Evolutionary conservation across 2,329 filamentous ascomycete genomes (phyloP), one percentile per base, ranked within the genome.

Genomic region (Epichloe baconii): DNA sequence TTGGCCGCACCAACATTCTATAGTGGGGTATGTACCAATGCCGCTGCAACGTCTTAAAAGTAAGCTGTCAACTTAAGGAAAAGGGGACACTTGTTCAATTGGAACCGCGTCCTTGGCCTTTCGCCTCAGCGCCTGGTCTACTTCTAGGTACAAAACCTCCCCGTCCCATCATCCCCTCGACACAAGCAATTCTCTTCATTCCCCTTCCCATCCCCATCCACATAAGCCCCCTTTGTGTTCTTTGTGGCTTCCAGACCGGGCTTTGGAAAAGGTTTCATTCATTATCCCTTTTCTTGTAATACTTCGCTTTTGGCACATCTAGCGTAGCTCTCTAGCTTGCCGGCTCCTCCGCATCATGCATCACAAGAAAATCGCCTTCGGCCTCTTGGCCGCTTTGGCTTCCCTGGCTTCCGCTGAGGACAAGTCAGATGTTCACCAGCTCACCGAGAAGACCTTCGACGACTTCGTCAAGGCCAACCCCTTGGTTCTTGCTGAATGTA

Each of bases 401-500:
- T 75, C 75, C 58, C 68, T 76, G 58, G 83, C 79, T 61, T 75
- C 79, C 56, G 77, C 82, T 55, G 80, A 54, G 21, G 53, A 52
- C 38, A 37, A 76, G 47, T 95, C 88, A 45, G 89, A 97, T 67
- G 93, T 98, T 57, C 71, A 81, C 62, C 81, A 88, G 60, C 77
- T 98, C 58, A 94, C 86, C 70, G 83, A 84, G 69, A 88, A 91
- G 65, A 88, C 79, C 58, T 98, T 98, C 69, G 78, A 86, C 60
- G 79, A 83, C 55, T 98, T 96, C 70, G 75, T 98, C 66, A 85
- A 85, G 68, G 72, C 82, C 61, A 86, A 97, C 69, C 83, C 88
- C 62, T 79, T 98, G 52, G 91, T 96, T 51, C 83, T 98, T 55
- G 89, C 89, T 62, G 90, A 98, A 75, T 98, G 87, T 91, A 76